Conservation (phyloP, 768 basidiomycete species). For the Gloeophyllum trabeum region DNA sequence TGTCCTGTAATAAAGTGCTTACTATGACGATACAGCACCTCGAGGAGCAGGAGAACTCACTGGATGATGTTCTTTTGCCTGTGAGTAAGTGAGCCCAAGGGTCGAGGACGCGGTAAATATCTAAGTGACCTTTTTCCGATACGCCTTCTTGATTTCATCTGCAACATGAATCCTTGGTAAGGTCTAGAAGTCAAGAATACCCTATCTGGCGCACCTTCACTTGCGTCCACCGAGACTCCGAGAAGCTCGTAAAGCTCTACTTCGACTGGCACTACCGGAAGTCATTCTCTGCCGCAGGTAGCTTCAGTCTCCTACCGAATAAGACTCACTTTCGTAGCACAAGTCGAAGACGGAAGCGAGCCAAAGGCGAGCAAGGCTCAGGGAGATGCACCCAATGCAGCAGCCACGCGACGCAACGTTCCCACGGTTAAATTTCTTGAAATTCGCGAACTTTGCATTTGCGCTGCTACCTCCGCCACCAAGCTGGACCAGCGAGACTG, state of each 20-base stretch:
- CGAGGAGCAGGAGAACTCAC: too few species aligned
- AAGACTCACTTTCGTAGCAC: too few species aligned
- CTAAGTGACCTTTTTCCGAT: constrained; percentile 71
- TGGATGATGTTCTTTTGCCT: constrained; percentile 87
- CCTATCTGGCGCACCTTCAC: constrained; percentile 40
- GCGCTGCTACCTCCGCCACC: too few species aligned
- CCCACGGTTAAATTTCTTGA: too few species aligned
- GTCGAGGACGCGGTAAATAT: constrained; percentile 6
- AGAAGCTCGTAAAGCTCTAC: constrained; percentile 82
- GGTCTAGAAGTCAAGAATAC: constrained; percentile 7
- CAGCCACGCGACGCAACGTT: too few species aligned
- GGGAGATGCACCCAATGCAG: too few species aligned
- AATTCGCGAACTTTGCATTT: too few species aligned
- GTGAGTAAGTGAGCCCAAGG: constrained; percentile 11
- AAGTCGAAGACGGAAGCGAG: neutral
- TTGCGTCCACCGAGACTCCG: constrained; percentile 58
- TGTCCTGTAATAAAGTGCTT: constrained; percentile 40
- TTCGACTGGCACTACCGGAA: constrained; percentile 50
- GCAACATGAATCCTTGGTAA: constrained; percentile 4
- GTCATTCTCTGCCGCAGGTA: neutral
- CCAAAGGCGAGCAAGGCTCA: neutral
- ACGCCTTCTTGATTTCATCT: constrained; percentile 92
- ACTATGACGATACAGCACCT: constrained; percentile 5
- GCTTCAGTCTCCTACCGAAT: neutral
- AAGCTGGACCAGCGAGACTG: too few species aligned